Evolutionary conservation across 2,329 filamentous ascomycete genomes (phyloP), one percentile per base, ranked within the genome.

Genomic region (Aspergillus sojae): DNA sequence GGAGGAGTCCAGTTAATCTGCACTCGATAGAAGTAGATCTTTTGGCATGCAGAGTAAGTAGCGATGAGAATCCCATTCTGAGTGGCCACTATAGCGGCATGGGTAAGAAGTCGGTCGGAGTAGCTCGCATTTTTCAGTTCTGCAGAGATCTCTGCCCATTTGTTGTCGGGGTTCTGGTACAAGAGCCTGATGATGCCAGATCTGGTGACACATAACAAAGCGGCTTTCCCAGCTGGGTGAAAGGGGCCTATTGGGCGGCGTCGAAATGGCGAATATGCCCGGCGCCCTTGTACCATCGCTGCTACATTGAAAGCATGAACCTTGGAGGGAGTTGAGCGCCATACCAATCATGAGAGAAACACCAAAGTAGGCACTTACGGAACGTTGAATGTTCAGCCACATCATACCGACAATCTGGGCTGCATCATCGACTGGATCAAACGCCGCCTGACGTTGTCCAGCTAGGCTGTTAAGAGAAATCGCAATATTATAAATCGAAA

Each of bases 401-500:
- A 92, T 91, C 75, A 93, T 86, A 4, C 94, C 95, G 7, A 96
- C 92, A 5, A 96, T 83, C 57, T 89, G 87, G 68, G 91, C 88
- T 43, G 92, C 82, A 74, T 96, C 92, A 70, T 93, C 91, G 59
- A 89, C 82, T 2, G 86, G 79, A 72, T 94, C 93, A n/a, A 82
- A 77, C 28, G 89, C 84, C 78, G 88, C 89, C 61, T 83, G 85
- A 48, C 89, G 86, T 57, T 84, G 83, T 11, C 86, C 75, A 36
- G 84, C 85, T 62, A 94, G 86, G 58, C 88, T 87, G 73, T 97
- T 96, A 53, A 97, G 79, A 9, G 88, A 87, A 65, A 89, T 86
- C 19, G 86, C 85, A 68, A 93, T 89, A 54, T 85, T 88, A 68
- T 94, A 85, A 59, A 97, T 88, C 63, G 88, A 86, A 26, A 97